Evolutionary conservation across 2,329 filamentous ascomycete genomes (phyloP), one percentile per base, ranked within the genome.

Genomic region (Fusarium nurragi): DNA sequence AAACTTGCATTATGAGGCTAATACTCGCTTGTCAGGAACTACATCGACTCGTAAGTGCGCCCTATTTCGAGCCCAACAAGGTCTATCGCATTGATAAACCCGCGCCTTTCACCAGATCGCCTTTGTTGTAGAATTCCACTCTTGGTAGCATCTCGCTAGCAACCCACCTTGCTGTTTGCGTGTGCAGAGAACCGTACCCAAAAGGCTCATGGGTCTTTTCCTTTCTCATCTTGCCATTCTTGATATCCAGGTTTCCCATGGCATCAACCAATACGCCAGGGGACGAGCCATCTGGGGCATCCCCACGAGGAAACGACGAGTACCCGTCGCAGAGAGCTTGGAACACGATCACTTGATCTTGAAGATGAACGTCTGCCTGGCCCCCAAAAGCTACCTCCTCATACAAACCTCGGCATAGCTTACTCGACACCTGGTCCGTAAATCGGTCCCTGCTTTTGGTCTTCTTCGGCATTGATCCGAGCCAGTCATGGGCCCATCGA

Each of bases 111-210:
- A 84, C 84, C 6, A 84, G 55, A 4, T 77, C 77, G 0, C 85
- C 86, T 26, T 80, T 79, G 57, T 84, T 79, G 60, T 80, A 85
- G 78, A 84, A 88, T 49, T 76, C 74, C 1, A 81, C 76, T 2
- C 64, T 63, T 0, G 84, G 82, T 18, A 88, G 62, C 34, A 89
- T 62, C 69, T 85, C 76, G 26, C 81, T 79, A 1, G 78, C 79
- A 21, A 89, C 83, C 86, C 86, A 89, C 60, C 86, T 78, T 14
- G 84, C 86, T n/a, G 87, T 89, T 38, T 79, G 80, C 0, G 86
- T 80, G 64, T 89, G 86, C 62, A 78, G 75, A 43, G 81, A 84
- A 0, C 86, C 86, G 51, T 85, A 77, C 0, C 86, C 86, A 67
- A 88, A 87, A 0, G 86, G 85, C 54, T 79, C 75, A 14, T 77